Evolutionary conservation across 495 filamentous ascomycete genomes (phyloP).

Genomic region (Ramalina intermedia): DNA sequence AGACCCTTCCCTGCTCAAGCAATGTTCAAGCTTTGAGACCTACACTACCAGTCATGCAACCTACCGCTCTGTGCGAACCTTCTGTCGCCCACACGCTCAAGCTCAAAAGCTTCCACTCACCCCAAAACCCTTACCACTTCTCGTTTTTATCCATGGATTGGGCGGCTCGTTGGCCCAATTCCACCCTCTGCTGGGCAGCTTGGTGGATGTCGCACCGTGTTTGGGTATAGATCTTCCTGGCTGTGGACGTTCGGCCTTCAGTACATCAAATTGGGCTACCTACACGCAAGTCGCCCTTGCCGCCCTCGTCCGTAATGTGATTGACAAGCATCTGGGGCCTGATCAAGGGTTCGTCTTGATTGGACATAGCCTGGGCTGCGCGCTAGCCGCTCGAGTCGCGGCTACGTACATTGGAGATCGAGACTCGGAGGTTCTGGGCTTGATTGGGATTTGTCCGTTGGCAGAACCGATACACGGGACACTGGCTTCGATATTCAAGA

Average conservation of each 20-base stretch:
- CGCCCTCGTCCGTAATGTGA: slow-evolving; percentile 56
- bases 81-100: slow-evolving; percentile 70
- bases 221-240: slow-evolving; percentile 84
- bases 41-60: slow-evolving; percentile 55
- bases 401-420: slow-evolving; percentile 38
- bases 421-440: slow-evolving; percentile 49
- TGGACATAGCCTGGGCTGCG: slow-evolving; percentile 80
- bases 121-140: slow-evolving; percentile 59
- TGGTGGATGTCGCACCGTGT: slow-evolving; percentile 76
- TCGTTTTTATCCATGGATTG: slow-evolving; percentile 86
- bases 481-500: slow-evolving; percentile 30
- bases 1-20: slow-evolving; percentile 64
- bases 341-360: slow-evolving; percentile 67
- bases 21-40: slow-evolving; percentile 54
- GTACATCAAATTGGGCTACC: slow-evolving; percentile 55
- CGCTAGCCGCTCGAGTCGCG: slow-evolving; percentile 58
- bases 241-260: slow-evolving; percentile 65
- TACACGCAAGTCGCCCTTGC: slow-evolving; percentile 65
- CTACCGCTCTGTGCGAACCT: slow-evolving; percentile 69
- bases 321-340: slow-evolving; percentile 50
- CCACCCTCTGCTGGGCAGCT: slow-evolving; percentile 61
- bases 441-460: slow-evolving; percentile 68
- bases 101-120: slow-evolving; percentile 57
- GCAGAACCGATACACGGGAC: slow-evolving; percentile 43
- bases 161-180: slow-evolving; percentile 86